Evolutionary conservation across 441 rosid species (phyloP).

Genomic region (Isatis lusitanica): DNA sequence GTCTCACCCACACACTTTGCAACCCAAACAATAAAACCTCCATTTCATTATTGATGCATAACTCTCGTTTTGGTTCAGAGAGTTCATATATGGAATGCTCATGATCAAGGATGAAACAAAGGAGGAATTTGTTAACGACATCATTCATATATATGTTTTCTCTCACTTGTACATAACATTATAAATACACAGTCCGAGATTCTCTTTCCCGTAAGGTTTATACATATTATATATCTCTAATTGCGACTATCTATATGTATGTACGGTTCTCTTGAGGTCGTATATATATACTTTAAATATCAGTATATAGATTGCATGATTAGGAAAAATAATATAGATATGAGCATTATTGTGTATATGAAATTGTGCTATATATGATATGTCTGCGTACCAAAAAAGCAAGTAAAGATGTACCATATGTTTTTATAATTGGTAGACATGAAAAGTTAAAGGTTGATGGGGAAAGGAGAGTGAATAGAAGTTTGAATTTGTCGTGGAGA

Average conservation of each 20-base stretch:
- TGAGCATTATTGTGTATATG: slow-evolving; percentile 18
- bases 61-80: slow-evolving; percentile 29
- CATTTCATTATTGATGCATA: slow-evolving; percentile 19
- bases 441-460: slow-evolving; percentile 33
- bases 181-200: slow-evolving; percentile 28
- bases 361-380: slow-evolving; percentile 18
- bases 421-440: slow-evolving; percentile 34
- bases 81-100: slow-evolving; percentile 21
- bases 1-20: slow-evolving; percentile 56
- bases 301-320: slow-evolving; percentile 17
- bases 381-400: slow-evolving; percentile 35
- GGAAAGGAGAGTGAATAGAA: slow-evolving; percentile 28
- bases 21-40: slow-evolving; percentile 46
- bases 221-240: background rate
- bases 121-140: background rate
- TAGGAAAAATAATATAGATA: background rate
- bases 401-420: slow-evolving; percentile 26
- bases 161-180: slow-evolving; percentile 32
- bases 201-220: slow-evolving; percentile 12
- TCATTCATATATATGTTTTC: slow-evolving; percentile 21
- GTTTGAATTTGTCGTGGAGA: slow-evolving; percentile 32
- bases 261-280: background rate
- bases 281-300: background rate
- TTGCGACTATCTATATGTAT: background rate
- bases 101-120: slow-evolving; percentile 16